These are phyloP conservation scores for Boletellus ananas DNA, from an alignment of 768 basidiomycete species.

Conservation along the genomic window DNA sequence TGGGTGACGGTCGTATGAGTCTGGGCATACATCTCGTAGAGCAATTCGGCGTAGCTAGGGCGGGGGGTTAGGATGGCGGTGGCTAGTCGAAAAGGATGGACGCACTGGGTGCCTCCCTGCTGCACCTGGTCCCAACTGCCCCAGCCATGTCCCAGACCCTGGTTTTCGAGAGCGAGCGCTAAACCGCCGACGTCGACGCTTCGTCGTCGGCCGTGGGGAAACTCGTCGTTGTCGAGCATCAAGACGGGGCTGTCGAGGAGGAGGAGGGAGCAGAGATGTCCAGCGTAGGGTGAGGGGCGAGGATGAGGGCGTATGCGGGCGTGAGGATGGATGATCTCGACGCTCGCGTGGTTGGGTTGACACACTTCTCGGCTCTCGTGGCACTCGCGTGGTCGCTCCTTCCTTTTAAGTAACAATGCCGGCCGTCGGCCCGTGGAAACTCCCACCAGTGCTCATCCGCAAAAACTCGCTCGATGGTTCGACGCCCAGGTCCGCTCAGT, in stretches of 20 bases:
- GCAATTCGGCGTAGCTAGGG: constrained; percentile 70
- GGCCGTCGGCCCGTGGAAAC: constrained; percentile 6
- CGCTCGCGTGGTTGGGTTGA: constrained; percentile 35
- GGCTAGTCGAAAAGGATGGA: constrained; percentile 10
- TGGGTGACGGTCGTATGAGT: constrained; percentile 70
- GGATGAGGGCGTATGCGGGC: background rate
- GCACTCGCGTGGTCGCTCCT: constrained; percentile 28
- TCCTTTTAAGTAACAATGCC: constrained; percentile 20
- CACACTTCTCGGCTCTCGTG: constrained; percentile 36
- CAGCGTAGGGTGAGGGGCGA: background rate
- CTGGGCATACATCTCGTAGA: constrained; percentile 82
- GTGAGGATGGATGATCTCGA: constrained; percentile 27
- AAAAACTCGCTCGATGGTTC: too few relatives aligned
- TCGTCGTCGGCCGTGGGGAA: constrained; percentile 45
- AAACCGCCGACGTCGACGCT: constrained; percentile 92
- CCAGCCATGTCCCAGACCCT: constrained; percentile 68
- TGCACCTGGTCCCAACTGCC: constrained; percentile 52
- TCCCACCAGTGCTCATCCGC: background rate
- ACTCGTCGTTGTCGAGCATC: constrained; percentile 32
- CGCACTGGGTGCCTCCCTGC: constrained; percentile 48
- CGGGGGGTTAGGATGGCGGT: constrained; percentile 9
- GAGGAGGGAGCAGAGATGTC: background rate
- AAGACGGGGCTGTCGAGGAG: background rate
- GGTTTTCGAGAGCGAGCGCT: constrained; percentile 66
- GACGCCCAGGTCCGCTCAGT: too few relatives aligned